Conservation (phyloP, 2,329 filamentous ascomycete species). For the Colletotrichum musicola region DNA sequence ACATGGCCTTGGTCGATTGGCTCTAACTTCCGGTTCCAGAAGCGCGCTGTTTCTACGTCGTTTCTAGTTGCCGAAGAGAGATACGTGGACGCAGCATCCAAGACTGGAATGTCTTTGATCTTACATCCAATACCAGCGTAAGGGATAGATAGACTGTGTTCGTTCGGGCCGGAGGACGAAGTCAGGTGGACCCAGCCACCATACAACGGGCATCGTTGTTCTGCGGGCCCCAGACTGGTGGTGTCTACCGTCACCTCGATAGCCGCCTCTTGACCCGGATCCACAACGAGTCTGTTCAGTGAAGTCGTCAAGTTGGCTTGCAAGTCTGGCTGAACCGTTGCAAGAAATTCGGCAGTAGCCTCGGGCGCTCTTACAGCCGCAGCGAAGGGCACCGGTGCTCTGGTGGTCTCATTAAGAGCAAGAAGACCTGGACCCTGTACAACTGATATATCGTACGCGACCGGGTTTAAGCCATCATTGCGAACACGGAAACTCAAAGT, state of each 20-base stretch:
- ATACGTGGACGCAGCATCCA: background rate
- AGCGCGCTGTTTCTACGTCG: background rate
- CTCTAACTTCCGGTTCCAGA: background rate
- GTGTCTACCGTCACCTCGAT: background rate
- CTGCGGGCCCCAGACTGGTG: background rate
- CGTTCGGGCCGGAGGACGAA: background rate
- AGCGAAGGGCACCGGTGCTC: background rate
- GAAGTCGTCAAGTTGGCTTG: background rate
- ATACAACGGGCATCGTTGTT: background rate
- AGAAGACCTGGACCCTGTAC: background rate
- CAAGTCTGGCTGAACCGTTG: background rate
- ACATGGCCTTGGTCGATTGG: background rate
- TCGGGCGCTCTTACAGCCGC: background rate
- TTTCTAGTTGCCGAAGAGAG: background rate
- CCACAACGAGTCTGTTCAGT: background rate
- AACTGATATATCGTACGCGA: background rate
- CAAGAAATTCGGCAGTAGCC: background rate
- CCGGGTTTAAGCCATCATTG: conserved; percentile 58
- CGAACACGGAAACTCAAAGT: conserved; percentile 61
- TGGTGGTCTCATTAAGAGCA: background rate
- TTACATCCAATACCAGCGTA: background rate
- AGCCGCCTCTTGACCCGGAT: background rate
- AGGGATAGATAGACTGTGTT: background rate
- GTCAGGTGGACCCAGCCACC: background rate
- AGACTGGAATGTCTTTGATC: background rate